A percentile compares a stretch with the other conserved stretches of the same genome.
Evolutionary conservation across 805 yeast genomes (phyloP).

Genomic region (Naumovozyma baii): DNA sequence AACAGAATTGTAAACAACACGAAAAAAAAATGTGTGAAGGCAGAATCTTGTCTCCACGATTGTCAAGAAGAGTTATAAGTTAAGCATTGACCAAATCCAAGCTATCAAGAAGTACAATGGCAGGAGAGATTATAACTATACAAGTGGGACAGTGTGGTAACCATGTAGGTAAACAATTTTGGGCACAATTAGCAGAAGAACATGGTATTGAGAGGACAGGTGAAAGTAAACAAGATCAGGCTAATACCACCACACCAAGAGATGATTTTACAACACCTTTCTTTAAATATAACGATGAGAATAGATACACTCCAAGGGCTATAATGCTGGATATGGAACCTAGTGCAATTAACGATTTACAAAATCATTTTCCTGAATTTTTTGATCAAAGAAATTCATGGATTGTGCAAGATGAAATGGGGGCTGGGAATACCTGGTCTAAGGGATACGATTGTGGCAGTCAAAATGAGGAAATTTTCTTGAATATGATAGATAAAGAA

Average conservation of each 20-base stretch:
- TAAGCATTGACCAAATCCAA: too few species aligned
- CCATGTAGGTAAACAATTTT: constrained; percentile 85
- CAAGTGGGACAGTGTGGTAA: constrained; percentile 90
- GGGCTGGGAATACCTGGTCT: constrained; percentile 96
- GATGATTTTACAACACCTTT: constrained; percentile 77
- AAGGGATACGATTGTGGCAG: constrained; percentile 76
- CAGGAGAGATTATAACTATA: constrained; percentile 59
- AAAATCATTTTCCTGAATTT: constrained; percentile 44
- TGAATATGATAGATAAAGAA: constrained; percentile 81
- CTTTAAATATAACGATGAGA: constrained; percentile 65
- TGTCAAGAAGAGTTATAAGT: too few species aligned
- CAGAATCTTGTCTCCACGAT: too few species aligned
- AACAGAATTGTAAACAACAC: too few species aligned
- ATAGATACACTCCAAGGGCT: constrained; percentile 82
- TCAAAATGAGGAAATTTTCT: constrained; percentile 55
- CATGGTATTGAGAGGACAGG: constrained; percentile 59
- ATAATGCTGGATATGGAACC: constrained; percentile 85
- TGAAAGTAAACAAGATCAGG: constrained; percentile 10
- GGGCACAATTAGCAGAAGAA: constrained; percentile 80
- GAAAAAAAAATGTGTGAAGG: too few species aligned
- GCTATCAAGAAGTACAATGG: too few species aligned
- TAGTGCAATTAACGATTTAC: constrained; percentile 62
- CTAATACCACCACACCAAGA: constrained; percentile 15
- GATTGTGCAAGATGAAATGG: constrained; percentile 70
- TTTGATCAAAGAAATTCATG: constrained; percentile 79